phyloP scores from a whole-genome alignment of 805 yeast species.

The Tetrapisispora pingtungensis region DNA sequence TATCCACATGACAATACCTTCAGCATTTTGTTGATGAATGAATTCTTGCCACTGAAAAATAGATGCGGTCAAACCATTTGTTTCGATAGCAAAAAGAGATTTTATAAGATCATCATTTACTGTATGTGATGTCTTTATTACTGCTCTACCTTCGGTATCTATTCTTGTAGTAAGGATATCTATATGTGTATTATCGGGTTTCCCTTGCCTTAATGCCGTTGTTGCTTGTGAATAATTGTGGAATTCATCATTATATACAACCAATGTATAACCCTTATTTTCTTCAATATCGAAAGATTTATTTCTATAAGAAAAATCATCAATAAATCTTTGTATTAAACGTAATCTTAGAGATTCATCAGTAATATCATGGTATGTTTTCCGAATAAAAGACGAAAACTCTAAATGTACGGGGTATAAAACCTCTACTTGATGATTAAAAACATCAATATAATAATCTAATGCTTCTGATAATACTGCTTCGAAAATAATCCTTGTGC shows the following conservation, averaged over 20 bases:
- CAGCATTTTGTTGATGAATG: slow-evolving; percentile 38
- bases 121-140: slow-evolving; percentile 31
- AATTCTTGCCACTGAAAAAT: slow-evolving; percentile 43
- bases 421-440: slow-evolving; percentile 29
- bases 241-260: slow-evolving; percentile 73
- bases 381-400: slow-evolving; percentile 22
- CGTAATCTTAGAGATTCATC: slow-evolving; percentile 12
- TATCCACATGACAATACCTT: slow-evolving; percentile 44
- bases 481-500: slow-evolving; percentile 15
- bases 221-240: slow-evolving; percentile 53
- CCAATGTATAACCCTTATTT: slow-evolving; percentile 35
- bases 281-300: slow-evolving; percentile 3
- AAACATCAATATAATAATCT: slow-evolving; percentile 35
- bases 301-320: slow-evolving; percentile 8
- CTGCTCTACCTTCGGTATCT: slow-evolving; percentile 41
- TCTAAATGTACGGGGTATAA: slow-evolving; percentile 25
- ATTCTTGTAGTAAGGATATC: slow-evolving; percentile 34
- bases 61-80: slow-evolving; percentile 46
- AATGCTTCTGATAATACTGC: slow-evolving; percentile 26
- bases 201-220: slow-evolving; percentile 35
- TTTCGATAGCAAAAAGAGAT: slow-evolving; percentile 33
- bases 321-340: slow-evolving; percentile 9
- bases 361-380: slow-evolving; percentile 19
- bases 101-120: slow-evolving; percentile 21
- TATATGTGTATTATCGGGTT: slow-evolving; percentile 27